Base-by-base conservation (phyloP, 495 filamentous ascomycete genomes). In the Tuber calosporum region DNA sequence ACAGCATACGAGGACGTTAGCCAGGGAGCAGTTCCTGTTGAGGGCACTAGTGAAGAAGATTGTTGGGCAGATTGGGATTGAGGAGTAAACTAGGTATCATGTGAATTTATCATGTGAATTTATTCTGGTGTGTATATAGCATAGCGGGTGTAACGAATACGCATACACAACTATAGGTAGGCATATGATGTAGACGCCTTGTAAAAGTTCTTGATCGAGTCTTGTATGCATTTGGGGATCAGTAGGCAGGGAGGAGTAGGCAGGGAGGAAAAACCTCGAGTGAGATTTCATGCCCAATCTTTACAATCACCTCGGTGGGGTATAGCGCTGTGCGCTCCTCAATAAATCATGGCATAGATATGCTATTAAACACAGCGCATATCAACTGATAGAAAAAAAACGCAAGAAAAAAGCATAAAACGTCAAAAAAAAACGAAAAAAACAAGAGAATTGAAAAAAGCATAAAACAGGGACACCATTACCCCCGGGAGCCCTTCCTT, bases 21-120 rank as follows among this genome's bases (percentile, higher is more conserved):
- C 93, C 3, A 85, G 95, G 70, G 95, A 99, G 84, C 92, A 91
- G 83, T 97, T 93, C 81, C 81, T 96, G 79, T 94, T 96, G 84
- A 93, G 93, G 82, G 93, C 92, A 3, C 83, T 97, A 67, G 91
- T 91, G 77, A 89, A 88, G 80, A 99, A 98, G 87, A 96, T 97
- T 82, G 91, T 88, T 3, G 84, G 84, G 71, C 93, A 94, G 0
- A 93, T 99, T 92, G 93, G 91, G 5, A 83, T 93, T 75, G 84
- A 85, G 58, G 43, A 69, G 5, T 80, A 79, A 37, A 40, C 36
- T 8, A 19, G 13, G 53, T 2, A 26, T 26, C 48, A 58, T 17
- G 11, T 0, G n/a, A n/a, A n/a, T n/a, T n/a, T n/a, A n/a, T n/a
- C n/a, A n/a, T n/a, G n/a, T n/a, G 48, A 11, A 20, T 22, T 45